These are phyloP conservation scores for Pichia cactophila DNA, from an alignment of 1,139 yeast genomes.

Conservation along the genomic window DNA sequence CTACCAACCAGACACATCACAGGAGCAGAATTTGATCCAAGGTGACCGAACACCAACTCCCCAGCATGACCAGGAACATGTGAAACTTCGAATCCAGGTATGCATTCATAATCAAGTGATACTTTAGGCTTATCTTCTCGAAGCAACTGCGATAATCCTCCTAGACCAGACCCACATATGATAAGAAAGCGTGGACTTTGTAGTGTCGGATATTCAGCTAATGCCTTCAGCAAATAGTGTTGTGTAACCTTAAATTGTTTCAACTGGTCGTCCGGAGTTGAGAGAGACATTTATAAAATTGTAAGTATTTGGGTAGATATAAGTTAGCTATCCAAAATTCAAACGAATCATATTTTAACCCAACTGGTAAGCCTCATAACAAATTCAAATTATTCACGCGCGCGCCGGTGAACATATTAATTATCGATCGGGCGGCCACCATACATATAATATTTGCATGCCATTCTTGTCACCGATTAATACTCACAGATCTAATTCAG, in stretches of 20 bases:
- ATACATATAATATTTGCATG: no score
- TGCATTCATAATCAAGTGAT: conserved; percentile 53
- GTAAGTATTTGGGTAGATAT: neutral
- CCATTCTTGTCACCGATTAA: no score
- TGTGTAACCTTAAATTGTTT: conserved; percentile 4
- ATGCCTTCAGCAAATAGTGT: neutral
- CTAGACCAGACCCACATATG: conserved; percentile 92
- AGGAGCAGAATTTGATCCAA: conserved; percentile 63
- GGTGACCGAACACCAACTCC: conserved; percentile 65
- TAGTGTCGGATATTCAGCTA: conserved; percentile 7
- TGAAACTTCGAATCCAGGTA: conserved; percentile 76
- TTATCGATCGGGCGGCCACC: no score
- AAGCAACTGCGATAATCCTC: conserved; percentile 65
- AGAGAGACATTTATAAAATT: neutral
- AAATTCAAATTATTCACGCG: no score
- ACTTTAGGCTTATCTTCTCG: conserved; percentile 27
- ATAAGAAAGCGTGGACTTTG: conserved; percentile 58
- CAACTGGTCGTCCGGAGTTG: conserved; percentile 6
- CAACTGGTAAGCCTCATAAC: no score
- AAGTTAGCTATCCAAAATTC: no score
- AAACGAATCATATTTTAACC: no score
- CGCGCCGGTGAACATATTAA: no score
- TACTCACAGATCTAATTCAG: no score
- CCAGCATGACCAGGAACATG: conserved; percentile 93
- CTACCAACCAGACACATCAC: conserved; percentile 94